phyloP scores from a whole-genome alignment of 2,329 filamentous ascomycete species.

The Pseudocercospora cruenta region DNA sequence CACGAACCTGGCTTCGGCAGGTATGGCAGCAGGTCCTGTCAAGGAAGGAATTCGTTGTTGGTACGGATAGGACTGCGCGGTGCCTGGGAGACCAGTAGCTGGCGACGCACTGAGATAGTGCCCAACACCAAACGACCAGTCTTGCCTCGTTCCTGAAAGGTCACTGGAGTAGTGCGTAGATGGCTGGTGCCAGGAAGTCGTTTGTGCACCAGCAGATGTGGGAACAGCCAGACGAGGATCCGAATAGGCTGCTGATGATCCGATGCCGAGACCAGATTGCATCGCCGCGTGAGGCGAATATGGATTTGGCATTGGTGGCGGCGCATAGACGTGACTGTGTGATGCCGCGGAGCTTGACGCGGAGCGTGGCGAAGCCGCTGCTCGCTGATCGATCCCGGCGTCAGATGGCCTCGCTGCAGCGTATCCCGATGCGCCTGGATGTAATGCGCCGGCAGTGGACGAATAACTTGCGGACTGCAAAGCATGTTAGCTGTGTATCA shows the following conservation, averaged over 20 bases:
- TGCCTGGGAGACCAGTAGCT: constrained; percentile 36
- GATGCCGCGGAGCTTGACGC: constrained; percentile 39
- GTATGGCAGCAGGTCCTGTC: constrained; percentile 32
- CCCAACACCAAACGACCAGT: constrained; percentile 32
- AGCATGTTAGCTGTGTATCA: constrained; percentile 38
- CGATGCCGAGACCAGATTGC: constrained; percentile 39
- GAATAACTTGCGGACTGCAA: constrained; percentile 68
- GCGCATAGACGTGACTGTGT: constrained; percentile 38
- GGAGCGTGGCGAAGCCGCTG: constrained; percentile 37
- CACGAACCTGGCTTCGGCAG: constrained; percentile 37
- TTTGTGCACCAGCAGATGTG: constrained; percentile 35
- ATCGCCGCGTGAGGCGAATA: constrained; percentile 35
- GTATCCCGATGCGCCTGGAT: constrained; percentile 36
- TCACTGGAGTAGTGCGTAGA: constrained; percentile 38
- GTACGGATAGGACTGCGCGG: constrained; percentile 35
- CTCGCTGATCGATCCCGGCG: constrained; percentile 50
- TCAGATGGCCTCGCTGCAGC: constrained; percentile 48
- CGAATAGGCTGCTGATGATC: constrained; percentile 41
- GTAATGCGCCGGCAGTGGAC: constrained; percentile 61
- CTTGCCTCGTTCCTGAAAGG: constrained; percentile 32
- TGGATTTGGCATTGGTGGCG: constrained; percentile 33
- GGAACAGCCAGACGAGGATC: constrained; percentile 44
- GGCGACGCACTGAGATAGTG: constrained; percentile 34
- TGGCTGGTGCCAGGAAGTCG: constrained; percentile 40
- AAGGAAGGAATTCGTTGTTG: constrained; percentile 35